A percentile compares a stretch with the other conserved stretches of the same genome.
Evolutionary conservation across 306 rosid species (phyloP).

Genomic region (Pyrus bretschneideri): DNA sequence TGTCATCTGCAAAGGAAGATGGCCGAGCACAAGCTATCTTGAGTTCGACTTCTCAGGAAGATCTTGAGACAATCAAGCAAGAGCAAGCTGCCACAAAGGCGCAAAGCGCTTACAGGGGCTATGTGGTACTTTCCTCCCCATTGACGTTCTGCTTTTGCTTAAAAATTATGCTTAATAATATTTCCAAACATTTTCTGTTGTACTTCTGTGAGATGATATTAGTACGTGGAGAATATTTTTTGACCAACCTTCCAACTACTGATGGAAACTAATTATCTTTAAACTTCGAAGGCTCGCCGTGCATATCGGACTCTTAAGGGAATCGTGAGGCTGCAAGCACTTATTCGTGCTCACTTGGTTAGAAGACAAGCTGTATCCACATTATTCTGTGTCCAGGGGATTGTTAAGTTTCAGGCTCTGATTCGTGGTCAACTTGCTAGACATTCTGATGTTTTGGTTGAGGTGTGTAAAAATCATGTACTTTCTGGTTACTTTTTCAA

Average conservation of each 20-base stretch:
- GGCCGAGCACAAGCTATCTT: conserved; percentile 9
- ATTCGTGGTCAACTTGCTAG: conserved; percentile 24
- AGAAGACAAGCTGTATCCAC: conserved; percentile 35
- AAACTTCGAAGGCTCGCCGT: conserved; percentile 30
- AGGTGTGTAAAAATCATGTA: background rate
- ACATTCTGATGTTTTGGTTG: background rate
- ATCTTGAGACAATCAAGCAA: conserved; percentile 29
- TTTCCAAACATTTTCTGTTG: background rate
- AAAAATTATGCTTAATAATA: background rate
- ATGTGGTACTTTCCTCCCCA: conserved; percentile 36
- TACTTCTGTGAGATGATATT: background rate
- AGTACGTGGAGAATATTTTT: background rate
- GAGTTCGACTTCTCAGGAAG: conserved; percentile 28
- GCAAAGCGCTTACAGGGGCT: conserved; percentile 70
- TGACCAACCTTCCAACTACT: background rate
- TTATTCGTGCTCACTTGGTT: conserved; percentile 31
- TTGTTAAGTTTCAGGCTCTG: conserved; percentile 29
- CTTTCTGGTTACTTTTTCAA: background rate
- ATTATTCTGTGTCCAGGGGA: conserved; percentile 26
- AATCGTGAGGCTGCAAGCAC: conserved; percentile 27
- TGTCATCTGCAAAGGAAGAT: conserved; percentile 21
- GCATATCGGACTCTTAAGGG: conserved; percentile 22
- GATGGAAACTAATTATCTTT: background rate
- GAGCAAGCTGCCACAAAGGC: conserved; percentile 51
- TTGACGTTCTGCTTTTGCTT: background rate